Evolutionary conservation across 148 eudicot genomes (phyloP), one percentile per base, ranked within the genome.

Genomic region (Rhododendron ovatum): DNA sequence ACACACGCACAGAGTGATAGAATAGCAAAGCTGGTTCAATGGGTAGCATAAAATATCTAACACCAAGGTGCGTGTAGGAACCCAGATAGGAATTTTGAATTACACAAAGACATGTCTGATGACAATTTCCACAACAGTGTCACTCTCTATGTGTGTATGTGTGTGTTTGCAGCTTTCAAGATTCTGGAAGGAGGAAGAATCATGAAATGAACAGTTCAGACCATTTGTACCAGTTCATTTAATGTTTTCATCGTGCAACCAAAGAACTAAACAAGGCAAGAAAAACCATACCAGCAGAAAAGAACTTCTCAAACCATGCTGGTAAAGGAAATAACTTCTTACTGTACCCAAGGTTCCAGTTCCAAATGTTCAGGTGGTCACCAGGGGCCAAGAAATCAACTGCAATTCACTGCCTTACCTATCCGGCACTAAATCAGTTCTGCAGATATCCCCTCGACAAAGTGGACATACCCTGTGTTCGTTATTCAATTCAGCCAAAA

Each of bases 401-500:
- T 37, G 71, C 47, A n/a, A 35, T 76, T 75, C 80, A 45, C 85
- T 33, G 73, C 85, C 75, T 90, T 85, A 90, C 43, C 84, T 87
- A 91, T 87, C 92, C 15, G 84, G 82, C 78, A 85, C 50, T 50
- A 93, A 87, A 50, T 84, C 91, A 14, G 92, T 39, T 87, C 88
- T 87, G 88, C 98, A 95, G 84, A 95, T 88, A 88, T 93, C 95
- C 8, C 96, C 93, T 50, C 98, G 95, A 88, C 98, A 95, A 82
- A 95, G 94, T 59, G 98, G 96, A 81, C 96, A 95, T 13, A 95
- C 95, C 92, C 98, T 95, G 92, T 74, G 37, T 65, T 65, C 82
- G 53, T 51, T 28, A 85, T 1, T 59, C 28, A 35, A 75, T 37
- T 85, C 33, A 76, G 63, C 76, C 74, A 47, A 79, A 45, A 4